Evolutionary conservation across 768 basidiomycete genomes (phyloP), one percentile per base, ranked within the genome.

Genomic region (Macrolepiota albuminosa): DNA sequence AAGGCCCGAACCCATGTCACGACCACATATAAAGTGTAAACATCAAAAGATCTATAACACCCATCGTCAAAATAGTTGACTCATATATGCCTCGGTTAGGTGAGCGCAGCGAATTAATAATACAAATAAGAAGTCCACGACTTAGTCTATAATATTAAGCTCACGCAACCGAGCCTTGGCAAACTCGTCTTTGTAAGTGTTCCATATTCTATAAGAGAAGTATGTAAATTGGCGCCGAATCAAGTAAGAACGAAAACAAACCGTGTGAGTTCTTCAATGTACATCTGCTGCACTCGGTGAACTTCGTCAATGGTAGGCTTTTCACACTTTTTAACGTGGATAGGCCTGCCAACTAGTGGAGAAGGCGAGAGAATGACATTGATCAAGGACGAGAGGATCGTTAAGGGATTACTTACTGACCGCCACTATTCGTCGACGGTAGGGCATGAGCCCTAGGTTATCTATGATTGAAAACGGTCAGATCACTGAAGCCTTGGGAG

Each of bases 381-480:
- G 40, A 21, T 14, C 39, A 14, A 55, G 24, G 26, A 31, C 54
- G 31, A 9, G 11, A 24, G 36, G 50, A 42, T 24, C 52, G 10
- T 47, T 47, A 21, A 48, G 4, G 18, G 6, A 14, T 53, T 40
- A 91, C 95, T 83, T 69, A 95, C 95, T 87, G 66, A 98, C 97
- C 60, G 92, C 89, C n/a, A 98, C 91, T 61, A 99, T 98, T 43
- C 87, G 88, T 67, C 92, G 86, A 39, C 97, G 87, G 72, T 96
- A 98, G 1, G 97, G 97, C 87, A 99, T 89, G 60, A 99, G 73
- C 2, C 97, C 97, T 63, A 96, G 77, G 67, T 94, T 98, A 75
- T 99, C 95, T 96, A 67, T 3, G 21, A 18, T 29, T 5, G 52
- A 13, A 58, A 45, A 34, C 24, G 18, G 2, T 54, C 54, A 33